Evolutionary conservation across 345 rosid species (phyloP).

Genomic region (Alliaria petiolata): DNA sequence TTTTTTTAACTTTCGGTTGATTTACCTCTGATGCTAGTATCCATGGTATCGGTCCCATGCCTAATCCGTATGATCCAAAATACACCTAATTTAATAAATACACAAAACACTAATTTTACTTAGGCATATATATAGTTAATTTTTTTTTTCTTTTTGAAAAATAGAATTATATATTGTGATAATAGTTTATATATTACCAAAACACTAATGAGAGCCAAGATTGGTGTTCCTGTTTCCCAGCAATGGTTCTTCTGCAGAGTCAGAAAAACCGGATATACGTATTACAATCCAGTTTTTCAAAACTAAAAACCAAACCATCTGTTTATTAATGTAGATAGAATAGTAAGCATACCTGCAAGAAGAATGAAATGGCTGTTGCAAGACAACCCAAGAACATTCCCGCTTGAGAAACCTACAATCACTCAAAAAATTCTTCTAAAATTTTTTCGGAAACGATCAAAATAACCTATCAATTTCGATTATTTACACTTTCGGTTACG

Average conservation of each 20-base stretch:
- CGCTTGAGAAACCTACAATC: conserved; percentile 52
- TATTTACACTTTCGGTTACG: too few relatives aligned
- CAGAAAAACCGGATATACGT: not conserved
- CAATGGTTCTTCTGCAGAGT: conserved; percentile 43
- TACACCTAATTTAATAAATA: conserved; percentile 14
- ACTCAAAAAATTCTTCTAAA: not conserved
- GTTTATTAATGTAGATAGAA: not conserved
- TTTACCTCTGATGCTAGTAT: conserved; percentile 36
- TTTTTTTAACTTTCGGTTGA: not conserved
- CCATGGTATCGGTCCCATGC: conserved; percentile 46
- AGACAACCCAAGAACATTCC: conserved; percentile 80
- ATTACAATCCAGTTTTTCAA: not conserved
- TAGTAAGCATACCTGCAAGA: conserved; percentile 44
- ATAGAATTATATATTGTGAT: not conserved
- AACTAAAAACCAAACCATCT: not conserved
- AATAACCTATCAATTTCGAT: not conserved
- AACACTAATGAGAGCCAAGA: conserved; percentile 25
- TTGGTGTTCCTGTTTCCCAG: conserved; percentile 31
- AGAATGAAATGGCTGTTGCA: conserved; percentile 50
- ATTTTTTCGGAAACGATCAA: not conserved
- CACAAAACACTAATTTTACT: not conserved
- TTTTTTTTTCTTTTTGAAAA: not conserved
- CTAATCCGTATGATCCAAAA: conserved; percentile 32
- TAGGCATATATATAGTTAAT: not conserved
- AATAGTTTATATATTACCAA: conserved; percentile 6